These are phyloP conservation scores for Trifolium dubium DNA, from an alignment of 306 rosid species.

Conservation along the genomic window DNA sequence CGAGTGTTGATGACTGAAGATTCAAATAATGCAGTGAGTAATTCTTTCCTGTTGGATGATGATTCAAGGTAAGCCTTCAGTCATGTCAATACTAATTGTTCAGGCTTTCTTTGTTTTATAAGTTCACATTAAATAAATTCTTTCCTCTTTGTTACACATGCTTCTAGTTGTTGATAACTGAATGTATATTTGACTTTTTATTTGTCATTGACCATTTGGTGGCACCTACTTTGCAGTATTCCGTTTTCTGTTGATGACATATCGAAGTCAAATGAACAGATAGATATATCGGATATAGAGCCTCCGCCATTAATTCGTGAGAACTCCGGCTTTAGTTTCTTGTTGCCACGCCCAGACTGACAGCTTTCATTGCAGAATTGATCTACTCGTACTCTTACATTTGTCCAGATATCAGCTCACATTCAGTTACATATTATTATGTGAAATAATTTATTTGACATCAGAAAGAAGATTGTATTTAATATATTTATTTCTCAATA, in stretches of 20 bases:
- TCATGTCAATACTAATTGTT: neutral
- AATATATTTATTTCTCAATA: conserved; percentile 28
- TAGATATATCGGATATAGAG: conserved; percentile 57
- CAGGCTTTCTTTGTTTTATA: conserved; percentile 16
- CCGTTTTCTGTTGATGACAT: conserved; percentile 70
- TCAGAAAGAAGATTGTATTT: conserved; percentile 39
- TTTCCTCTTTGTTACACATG: conserved; percentile 9
- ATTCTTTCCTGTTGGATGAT: conserved; percentile 68
- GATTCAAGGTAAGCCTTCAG: conserved; percentile 60
- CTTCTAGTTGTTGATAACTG: conserved; percentile 12
- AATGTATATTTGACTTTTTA: neutral
- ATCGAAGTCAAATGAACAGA: conserved; percentile 63
- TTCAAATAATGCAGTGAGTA: conserved; percentile 67
- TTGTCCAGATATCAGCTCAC: conserved; percentile 14
- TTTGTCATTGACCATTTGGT: conserved; percentile 32
- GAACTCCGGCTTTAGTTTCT: conserved; percentile 65
- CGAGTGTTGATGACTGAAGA: conserved; percentile 71
- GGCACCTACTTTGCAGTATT: conserved; percentile 52
- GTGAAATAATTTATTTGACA: conserved; percentile 44
- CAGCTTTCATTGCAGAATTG: conserved; percentile 37
- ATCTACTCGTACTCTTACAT: conserved; percentile 12
- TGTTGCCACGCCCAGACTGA: conserved; percentile 59
- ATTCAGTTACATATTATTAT: conserved; percentile 5
- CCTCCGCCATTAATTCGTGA: conserved; percentile 59
- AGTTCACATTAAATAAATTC: neutral